Percentiles rank a stretch among this genome's conserved stretches.
These are phyloP conservation scores for Cladosporium sp. DNA, from an alignment of 2,329 filamentous ascomycete species.

Conservation along the genomic window DNA sequence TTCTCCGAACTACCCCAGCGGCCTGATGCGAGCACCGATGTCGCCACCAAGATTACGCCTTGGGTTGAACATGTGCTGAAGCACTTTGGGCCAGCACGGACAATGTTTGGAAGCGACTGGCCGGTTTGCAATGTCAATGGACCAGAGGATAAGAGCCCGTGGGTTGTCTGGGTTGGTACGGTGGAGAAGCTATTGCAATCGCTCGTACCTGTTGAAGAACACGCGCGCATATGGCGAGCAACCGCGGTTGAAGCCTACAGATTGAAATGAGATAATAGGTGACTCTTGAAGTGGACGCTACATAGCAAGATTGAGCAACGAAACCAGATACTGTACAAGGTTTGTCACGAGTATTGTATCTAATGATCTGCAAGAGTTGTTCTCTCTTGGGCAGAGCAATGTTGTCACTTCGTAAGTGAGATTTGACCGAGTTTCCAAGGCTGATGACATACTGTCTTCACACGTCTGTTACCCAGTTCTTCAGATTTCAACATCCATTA, in stretches of 20 bases:
- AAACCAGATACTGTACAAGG: too few relatives aligned
- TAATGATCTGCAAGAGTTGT: too few relatives aligned
- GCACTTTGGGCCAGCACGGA: constrained; percentile 63
- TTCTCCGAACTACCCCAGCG: constrained; percentile 70
- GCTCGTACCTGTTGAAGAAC: constrained; percentile 53
- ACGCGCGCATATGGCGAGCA: constrained; percentile 64
- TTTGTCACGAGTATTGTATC: too few relatives aligned
- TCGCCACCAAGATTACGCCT: constrained; percentile 60
- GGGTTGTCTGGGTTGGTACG: constrained; percentile 69
- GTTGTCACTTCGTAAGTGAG: too few relatives aligned
- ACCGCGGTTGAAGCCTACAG: constrained; percentile 69
- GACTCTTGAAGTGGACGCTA: too few relatives aligned
- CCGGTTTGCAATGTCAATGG: constrained; percentile 75
- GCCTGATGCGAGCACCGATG: constrained; percentile 41
- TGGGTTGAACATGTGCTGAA: constrained; percentile 70
- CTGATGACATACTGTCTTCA: too few relatives aligned
- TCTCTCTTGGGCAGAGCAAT: too few relatives aligned
- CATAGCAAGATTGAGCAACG: too few relatives aligned
- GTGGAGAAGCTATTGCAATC: constrained; percentile 59
- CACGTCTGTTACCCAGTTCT: too few relatives aligned
- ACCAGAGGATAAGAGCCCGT: constrained; percentile 54
- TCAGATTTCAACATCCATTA: too few relatives aligned
- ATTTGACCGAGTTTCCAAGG: too few relatives aligned
- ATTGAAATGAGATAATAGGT: constrained; percentile 22
- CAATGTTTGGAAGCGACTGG: constrained; percentile 95